These are phyloP conservation scores for Diaporthe citrichinensis DNA, from an alignment of 2,329 filamentous ascomycete genomes.

Conservation along the genomic window DNA sequence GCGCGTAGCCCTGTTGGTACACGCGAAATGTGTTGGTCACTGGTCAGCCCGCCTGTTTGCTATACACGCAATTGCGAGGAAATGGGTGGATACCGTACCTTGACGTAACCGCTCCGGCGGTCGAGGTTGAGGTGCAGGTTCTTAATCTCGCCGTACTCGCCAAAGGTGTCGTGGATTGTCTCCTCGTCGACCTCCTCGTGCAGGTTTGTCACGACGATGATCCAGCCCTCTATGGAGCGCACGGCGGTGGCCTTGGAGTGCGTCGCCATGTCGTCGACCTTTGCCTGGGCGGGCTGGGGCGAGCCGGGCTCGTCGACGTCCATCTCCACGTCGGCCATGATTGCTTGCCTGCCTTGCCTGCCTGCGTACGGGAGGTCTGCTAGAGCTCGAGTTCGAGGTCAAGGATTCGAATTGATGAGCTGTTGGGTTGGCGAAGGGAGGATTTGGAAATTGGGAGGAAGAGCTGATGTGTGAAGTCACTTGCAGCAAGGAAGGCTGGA, in stretches of 20 bases:
- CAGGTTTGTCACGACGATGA: conserved; percentile 87
- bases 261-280: conserved; percentile 78
- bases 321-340: conserved; percentile 72
- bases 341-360: conserved; percentile 28
- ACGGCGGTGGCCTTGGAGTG: conserved; percentile 83
- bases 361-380: not conserved
- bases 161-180: conserved; percentile 84
- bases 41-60: conserved; percentile 33
- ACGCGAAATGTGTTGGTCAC: not conserved
- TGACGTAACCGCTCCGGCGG: conserved; percentile 86
- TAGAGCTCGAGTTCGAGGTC: not conserved
- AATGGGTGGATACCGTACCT: conserved; percentile 67
- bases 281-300: conserved; percentile 57
- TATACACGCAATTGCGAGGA: not conserved
- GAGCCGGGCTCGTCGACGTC: conserved; percentile 67
- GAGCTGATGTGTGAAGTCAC: not conserved
- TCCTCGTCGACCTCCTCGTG: conserved; percentile 91
- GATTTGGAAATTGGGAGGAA: not conserved
- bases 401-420: not conserved
- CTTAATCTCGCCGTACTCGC: conserved; percentile 88
- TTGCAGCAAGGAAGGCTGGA: not conserved
- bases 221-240: conserved; percentile 91
- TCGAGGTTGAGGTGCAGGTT: conserved; percentile 89
- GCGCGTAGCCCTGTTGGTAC: conserved; percentile 77
- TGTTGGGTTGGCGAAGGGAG: not conserved